Base-by-base conservation (phyloP, 2,329 filamentous ascomycete genomes). In the Zasmidium cellare region DNA sequence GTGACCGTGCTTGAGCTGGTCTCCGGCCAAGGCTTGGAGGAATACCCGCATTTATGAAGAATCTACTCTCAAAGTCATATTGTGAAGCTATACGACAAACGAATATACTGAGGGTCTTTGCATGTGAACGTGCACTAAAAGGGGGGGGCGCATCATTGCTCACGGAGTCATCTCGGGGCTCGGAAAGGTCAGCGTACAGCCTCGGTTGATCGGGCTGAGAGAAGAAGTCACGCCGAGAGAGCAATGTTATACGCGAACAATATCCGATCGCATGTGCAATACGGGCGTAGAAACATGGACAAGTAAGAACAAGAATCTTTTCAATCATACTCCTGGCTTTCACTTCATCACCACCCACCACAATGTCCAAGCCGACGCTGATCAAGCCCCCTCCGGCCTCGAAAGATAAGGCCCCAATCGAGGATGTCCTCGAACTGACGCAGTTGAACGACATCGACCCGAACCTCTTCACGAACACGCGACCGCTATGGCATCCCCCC, bases 401-500 rank as follows among this genome's bases (percentile, higher is more conserved):
- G 71, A 77, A 84, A 47, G 82, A 82, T 70, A 90, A 90, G 75
- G 87, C 91, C 23, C 82, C 86, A 14, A 96, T 97, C 62, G 93
- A 97, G 77, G 93, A 96, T 75, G 87, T 90, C 50, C 83, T 97
- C 55, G 92, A 96, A 69, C 81, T 97, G 67, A 94, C 89, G 2
- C 89, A 91, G 64, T 81, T 97, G 53, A 80, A 80, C 55, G 87
- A 89, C 61, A 85, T 94, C 62, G 88, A 89, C 46, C 88, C 88
- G 57, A 89, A 96, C 73, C 87, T 97, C 66, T 99, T 94, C 80
- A 97, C 94, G 55, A 99, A 99, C 74, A 90, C 92, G 2, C 89
- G 92, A 38, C 89, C 89, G 20, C 83, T 94, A 61, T 97, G 92
- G 92, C 92, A 96, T 67, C 94, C 94, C 0, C 88, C 90, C 0